Evolutionary conservation across 1,284 basidiomycete species (phyloP).

Genomic region (Boletus albobrunnescens): DNA sequence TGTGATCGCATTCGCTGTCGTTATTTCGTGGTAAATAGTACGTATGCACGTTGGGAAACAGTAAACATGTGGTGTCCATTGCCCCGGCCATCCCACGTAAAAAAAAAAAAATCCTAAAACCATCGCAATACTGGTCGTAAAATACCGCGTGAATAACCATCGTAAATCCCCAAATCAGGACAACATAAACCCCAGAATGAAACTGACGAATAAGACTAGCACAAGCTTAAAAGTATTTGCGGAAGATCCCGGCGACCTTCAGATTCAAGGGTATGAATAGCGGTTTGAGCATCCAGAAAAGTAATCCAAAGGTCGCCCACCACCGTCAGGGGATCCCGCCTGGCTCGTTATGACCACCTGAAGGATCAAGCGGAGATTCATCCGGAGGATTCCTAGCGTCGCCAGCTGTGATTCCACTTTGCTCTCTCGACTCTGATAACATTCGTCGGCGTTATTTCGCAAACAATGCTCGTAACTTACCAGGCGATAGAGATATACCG

Average conservation of each 20-base stretch:
- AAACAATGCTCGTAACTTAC: slow-evolving; percentile 14
- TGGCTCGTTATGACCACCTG: slow-evolving; percentile 16
- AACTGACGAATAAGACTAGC: slow-evolving; percentile 17
- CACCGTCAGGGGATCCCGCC: slow-evolving; percentile 43
- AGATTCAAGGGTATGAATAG: slow-evolving; percentile 46
- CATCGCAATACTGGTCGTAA: slow-evolving; percentile 11
- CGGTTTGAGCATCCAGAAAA: slow-evolving; percentile 44
- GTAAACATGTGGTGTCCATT: slow-evolving; percentile 15
- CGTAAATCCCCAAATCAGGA: slow-evolving; percentile 18
- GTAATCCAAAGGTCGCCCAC: slow-evolving; percentile 54
- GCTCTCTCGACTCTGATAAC: slow-evolving; percentile 13
- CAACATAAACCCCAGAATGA: slow-evolving; percentile 26
- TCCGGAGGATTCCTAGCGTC: neutral
- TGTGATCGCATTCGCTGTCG: neutral
- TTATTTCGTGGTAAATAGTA: slow-evolving; percentile 21
- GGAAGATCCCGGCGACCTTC: slow-evolving; percentile 57
- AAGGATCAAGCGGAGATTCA: slow-evolving; percentile 10
- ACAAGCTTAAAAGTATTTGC: slow-evolving; percentile 38
- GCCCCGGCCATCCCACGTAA: slow-evolving; percentile 19
- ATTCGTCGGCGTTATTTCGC: slow-evolving; percentile 7
- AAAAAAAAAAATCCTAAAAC: slow-evolving; percentile 5
- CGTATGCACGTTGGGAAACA: slow-evolving; percentile 6
- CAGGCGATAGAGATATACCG: slow-evolving; percentile 4
- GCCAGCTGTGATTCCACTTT: neutral
- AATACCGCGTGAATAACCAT: slow-evolving; percentile 14